These are phyloP conservation scores for Lipomyces yamadae DNA, from an alignment of 805 yeast genomes.

Conservation along the genomic window DNA sequence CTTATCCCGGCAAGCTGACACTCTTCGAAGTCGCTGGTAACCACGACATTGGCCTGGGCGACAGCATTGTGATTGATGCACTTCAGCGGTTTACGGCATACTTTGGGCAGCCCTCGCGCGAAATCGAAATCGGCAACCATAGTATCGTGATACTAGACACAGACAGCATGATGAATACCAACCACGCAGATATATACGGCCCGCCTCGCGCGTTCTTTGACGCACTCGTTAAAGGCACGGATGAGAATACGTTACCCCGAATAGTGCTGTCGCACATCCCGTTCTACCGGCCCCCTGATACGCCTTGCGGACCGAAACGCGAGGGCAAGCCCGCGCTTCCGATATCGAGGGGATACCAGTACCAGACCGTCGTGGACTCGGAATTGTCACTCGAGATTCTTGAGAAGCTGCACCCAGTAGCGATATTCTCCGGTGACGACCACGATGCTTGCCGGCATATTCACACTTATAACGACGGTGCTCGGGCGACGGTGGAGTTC, in stretches of 20 bases:
- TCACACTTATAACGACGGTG: constrained; percentile 51
- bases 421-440: constrained; percentile 90
- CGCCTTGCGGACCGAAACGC: constrained; percentile 72
- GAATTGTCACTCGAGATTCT: constrained; percentile 64
- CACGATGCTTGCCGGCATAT: constrained; percentile 89
- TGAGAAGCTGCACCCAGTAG: constrained; percentile 62
- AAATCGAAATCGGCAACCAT: constrained; percentile 65
- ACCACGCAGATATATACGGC: constrained; percentile 51
- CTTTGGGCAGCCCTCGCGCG: constrained; percentile 72
- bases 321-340: constrained; percentile 74
- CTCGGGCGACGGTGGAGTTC: constrained; percentile 57
- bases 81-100: constrained; percentile 65
- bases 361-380: constrained; percentile 82
- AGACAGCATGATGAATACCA: constrained; percentile 72
- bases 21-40: constrained; percentile 71
- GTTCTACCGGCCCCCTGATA: constrained; percentile 66
- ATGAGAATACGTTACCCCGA: constrained; percentile 55
- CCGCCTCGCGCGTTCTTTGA: constrained; percentile 61
- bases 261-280: constrained; percentile 89
- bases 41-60: constrained; percentile 95
- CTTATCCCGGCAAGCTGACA: constrained; percentile 44
- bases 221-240: constrained; percentile 12
- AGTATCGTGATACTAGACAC: constrained; percentile 79
- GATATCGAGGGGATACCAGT: constrained; percentile 75
- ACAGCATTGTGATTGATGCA: constrained; percentile 62